These are phyloP conservation scores for Brassica hybrid DNA, from an alignment of 441 rosid species.

Conservation along the genomic window DNA sequence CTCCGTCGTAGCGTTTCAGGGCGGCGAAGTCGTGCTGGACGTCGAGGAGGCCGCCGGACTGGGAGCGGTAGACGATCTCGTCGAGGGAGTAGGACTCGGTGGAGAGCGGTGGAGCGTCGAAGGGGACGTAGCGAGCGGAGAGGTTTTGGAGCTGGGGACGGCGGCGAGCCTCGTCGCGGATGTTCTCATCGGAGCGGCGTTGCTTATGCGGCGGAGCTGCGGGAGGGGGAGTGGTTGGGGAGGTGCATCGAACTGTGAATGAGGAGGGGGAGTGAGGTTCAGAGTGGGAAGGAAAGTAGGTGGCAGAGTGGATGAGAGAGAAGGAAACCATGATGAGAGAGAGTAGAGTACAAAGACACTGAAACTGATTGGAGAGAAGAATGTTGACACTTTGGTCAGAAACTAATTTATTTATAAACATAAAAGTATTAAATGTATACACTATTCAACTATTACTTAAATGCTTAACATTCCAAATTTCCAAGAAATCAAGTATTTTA, in stretches of 20 bases:
- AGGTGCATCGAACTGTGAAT: conserved; percentile 45
- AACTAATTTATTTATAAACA: too few relatives aligned
- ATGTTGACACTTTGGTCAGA: too few relatives aligned
- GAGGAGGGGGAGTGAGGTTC: conserved; percentile 25
- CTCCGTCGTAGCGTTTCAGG: conserved; percentile 53
- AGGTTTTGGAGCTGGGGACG: conserved; percentile 45
- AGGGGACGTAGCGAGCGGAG: conserved; percentile 61
- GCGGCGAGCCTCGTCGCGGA: conserved; percentile 59
- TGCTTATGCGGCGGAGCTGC: conserved; percentile 27
- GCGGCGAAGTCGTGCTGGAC: conserved; percentile 61
- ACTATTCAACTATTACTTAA: too few relatives aligned
- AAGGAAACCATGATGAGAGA: conserved; percentile 15
- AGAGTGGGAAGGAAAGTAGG: conserved; percentile 46
- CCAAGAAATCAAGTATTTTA: too few relatives aligned
- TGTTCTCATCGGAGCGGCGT: conserved; percentile 48
- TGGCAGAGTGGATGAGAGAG: conserved; percentile 33
- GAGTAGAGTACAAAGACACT: too few relatives aligned
- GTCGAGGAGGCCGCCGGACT: conserved; percentile 61
- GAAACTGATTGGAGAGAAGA: too few relatives aligned
- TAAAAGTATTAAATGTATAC: too few relatives aligned
- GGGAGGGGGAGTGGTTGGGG: conserved; percentile 42
- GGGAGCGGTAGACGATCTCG: conserved; percentile 62
- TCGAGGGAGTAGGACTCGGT: conserved; percentile 62
- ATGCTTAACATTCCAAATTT: too few relatives aligned
- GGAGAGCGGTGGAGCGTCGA: conserved; percentile 45